These are phyloP conservation scores for Primulina huaijiensis DNA, from an alignment of 257 asterid genomes.

Conservation along the genomic window DNA sequence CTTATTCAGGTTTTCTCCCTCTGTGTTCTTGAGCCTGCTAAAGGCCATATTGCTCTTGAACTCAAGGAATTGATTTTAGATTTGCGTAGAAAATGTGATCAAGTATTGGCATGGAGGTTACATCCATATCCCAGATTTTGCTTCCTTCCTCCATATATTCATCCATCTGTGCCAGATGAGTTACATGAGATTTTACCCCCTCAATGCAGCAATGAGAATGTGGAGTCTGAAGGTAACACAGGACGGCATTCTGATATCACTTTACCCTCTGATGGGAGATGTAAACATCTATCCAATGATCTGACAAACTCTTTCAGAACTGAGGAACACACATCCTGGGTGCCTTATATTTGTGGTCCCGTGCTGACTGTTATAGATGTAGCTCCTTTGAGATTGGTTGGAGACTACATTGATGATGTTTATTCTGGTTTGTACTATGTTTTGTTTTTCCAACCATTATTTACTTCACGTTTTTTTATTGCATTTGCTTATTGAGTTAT, in stretches of 20 bases:
- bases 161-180: no score
- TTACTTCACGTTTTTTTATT: conserved; percentile 23
- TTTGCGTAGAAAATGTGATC: no score
- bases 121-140: no score
- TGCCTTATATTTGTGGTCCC: conserved; percentile 60
- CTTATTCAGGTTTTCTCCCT: no score
- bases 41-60: no score
- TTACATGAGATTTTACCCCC: no score
- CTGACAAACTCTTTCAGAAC: conserved; percentile 35
- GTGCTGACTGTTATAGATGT: conserved; percentile 75
- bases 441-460: conserved; percentile 22
- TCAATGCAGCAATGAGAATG: conserved; percentile 32
- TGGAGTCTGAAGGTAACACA: conserved; percentile 34
- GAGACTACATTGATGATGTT: conserved; percentile 70
- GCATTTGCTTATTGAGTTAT: conserved; percentile 22
- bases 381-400: conserved; percentile 80
- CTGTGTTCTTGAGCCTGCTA: no score
- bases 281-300: conserved; percentile 28
- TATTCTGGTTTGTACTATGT: conserved; percentile 55
- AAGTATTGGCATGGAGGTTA: no score
- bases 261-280: conserved; percentile 34
- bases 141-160: no score
- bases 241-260: conserved; percentile 35
- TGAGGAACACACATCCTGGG: conserved; percentile 48
- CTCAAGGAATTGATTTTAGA: no score